Percentiles rank a stretch among this genome's conserved stretches.
Conservation (phyloP, 2,329 filamentous ascomycete species). For the Myriosclerotinia duriaeana region DNA sequence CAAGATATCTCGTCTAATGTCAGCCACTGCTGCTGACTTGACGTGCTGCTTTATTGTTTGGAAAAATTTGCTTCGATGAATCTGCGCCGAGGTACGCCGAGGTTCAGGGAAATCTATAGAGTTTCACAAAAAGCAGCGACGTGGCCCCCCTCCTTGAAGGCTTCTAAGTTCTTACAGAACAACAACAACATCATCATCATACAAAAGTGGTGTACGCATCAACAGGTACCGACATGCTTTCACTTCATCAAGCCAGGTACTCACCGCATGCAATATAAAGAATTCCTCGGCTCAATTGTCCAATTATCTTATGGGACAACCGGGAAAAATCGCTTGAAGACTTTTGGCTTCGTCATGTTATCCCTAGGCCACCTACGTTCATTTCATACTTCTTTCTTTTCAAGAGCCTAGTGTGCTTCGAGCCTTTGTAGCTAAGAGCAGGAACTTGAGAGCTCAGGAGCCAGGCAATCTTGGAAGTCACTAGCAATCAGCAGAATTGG, state of each 20-base stretch:
- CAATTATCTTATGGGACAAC: background rate
- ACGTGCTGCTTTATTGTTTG: slow-evolving; percentile 19
- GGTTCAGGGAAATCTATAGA: background rate
- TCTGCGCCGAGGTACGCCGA: slow-evolving; percentile 10
- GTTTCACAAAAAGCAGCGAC: slow-evolving; percentile 21
- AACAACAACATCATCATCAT: background rate
- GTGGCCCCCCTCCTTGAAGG: background rate
- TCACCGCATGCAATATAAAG: background rate
- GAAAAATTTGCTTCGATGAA: background rate
- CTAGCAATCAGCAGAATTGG: background rate
- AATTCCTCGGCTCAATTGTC: background rate
- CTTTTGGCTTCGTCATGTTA: background rate
- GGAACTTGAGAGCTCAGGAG: background rate
- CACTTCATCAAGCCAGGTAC: background rate
- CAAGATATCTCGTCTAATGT: slow-evolving; percentile 14
- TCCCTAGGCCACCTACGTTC: slow-evolving; percentile 1
- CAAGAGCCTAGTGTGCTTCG: background rate
- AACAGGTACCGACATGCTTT: slow-evolving; percentile 6
- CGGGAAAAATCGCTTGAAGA: background rate
- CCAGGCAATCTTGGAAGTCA: background rate
- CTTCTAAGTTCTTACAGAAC: slow-evolving; percentile 4
- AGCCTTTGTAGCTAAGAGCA: background rate
- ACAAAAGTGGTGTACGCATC: slow-evolving; percentile 5
- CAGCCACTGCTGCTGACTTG: slow-evolving; percentile 8
- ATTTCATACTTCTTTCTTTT: background rate